Percentiles rank a stretch among this genome's conserved stretches.
phyloP scores from a whole-genome alignment of 345 rosid species.

The Gossypium ekmanianum region DNA sequence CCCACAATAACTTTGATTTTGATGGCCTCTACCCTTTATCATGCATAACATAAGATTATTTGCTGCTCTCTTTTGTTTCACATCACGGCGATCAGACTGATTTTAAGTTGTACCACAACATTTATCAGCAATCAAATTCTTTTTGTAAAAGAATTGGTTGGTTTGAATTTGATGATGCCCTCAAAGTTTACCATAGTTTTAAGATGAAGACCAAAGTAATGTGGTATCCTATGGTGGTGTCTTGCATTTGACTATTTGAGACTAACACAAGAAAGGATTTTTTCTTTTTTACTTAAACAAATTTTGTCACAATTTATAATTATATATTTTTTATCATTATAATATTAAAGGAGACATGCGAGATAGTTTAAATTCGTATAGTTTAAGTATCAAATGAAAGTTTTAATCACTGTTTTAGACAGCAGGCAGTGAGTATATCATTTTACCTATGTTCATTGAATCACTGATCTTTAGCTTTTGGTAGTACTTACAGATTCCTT shows the following conservation, averaged over 20 bases:
- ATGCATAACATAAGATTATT: not conserved
- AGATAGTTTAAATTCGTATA: too few relatives aligned
- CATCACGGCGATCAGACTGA: not conserved
- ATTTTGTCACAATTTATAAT: too few relatives aligned
- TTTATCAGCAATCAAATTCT: not conserved
- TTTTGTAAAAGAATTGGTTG: not conserved
- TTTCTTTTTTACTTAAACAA: too few relatives aligned
- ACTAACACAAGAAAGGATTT: too few relatives aligned
- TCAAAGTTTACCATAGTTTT: not conserved
- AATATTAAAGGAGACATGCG: too few relatives aligned
- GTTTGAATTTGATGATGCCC: not conserved
- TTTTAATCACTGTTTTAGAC: too few relatives aligned
- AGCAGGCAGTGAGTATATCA: too few relatives aligned
- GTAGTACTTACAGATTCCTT: not conserved
- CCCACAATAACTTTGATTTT: constrained; percentile 10
- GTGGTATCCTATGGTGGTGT: not conserved
- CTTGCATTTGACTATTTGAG: not conserved
- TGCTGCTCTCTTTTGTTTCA: not conserved
- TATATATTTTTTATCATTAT: too few relatives aligned
- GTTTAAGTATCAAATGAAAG: too few relatives aligned
- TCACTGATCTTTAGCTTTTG: not conserved
- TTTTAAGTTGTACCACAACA: not conserved
- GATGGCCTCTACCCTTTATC: not conserved
- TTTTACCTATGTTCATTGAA: not conserved
- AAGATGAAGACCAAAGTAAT: not conserved